These are phyloP conservation scores for Podila minutissima DNA, from an alignment of 192 early-diverging fungal species.

Conservation along the genomic window DNA sequence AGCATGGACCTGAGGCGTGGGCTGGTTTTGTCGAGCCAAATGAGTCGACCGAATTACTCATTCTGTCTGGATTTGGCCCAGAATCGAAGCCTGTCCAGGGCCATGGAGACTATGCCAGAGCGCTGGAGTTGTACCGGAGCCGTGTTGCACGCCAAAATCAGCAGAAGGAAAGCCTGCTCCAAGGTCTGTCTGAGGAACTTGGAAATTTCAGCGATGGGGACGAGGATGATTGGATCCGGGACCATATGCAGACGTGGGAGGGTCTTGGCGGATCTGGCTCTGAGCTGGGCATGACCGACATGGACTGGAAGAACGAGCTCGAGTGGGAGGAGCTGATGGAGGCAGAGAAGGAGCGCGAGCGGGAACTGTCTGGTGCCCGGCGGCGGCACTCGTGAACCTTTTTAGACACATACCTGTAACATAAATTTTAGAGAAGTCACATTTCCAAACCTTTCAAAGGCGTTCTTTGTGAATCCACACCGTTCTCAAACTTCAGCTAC, in stretches of 20 bases:
- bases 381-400: no score
- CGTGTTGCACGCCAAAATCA: slow-evolving; percentile 33
- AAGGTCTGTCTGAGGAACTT: slow-evolving; percentile 9
- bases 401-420: no score
- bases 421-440: no score
- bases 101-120: slow-evolving; percentile 24
- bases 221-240: slow-evolving; percentile 17
- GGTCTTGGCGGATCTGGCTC: slow-evolving; percentile 4
- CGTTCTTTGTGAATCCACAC: no score
- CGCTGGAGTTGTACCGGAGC: slow-evolving; percentile 30
- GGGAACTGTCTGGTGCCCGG: slow-evolving; percentile 21
- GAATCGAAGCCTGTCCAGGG: slow-evolving; percentile 31
- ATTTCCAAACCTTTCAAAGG: no score
- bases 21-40: slow-evolving; percentile 10
- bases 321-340: slow-evolving; percentile 48
- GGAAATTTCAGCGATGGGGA: neutral
- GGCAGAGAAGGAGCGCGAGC: slow-evolving; percentile 21
- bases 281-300: slow-evolving; percentile 30
- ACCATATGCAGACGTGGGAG: slow-evolving; percentile 8
- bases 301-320: slow-evolving; percentile 43
- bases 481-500: no score
- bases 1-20: neutral
- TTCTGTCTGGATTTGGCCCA: slow-evolving; percentile 37
- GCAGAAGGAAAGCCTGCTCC: slow-evolving; percentile 17
- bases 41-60: slow-evolving; percentile 14